phyloP scores from a whole-genome alignment of 2,329 filamentous ascomycete genomes.

The Herpomyces periplanetae region DNA sequence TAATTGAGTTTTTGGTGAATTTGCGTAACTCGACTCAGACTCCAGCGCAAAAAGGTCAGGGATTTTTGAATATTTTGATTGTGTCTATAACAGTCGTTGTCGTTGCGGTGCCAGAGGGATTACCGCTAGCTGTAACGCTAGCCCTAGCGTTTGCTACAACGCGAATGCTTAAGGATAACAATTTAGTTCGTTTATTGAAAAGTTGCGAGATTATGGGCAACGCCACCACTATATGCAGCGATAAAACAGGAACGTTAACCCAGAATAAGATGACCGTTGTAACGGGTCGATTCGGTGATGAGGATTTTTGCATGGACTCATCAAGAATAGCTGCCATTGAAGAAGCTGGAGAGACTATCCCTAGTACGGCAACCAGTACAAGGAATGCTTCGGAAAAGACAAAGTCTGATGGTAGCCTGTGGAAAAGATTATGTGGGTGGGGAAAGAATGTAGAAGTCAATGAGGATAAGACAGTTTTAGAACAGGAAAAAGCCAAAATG shows the following conservation, averaged over 20 bases:
- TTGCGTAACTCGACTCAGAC: constrained; percentile 15
- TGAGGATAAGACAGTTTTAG: too few relatives aligned
- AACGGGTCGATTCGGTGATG: constrained; percentile 20
- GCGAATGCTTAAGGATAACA: constrained; percentile 26
- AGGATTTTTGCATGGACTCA: constrained; percentile 6
- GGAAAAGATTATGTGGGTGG: constrained; percentile 3
- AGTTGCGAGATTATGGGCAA: constrained; percentile 33
- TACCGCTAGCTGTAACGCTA: constrained; percentile 27
- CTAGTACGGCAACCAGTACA: constrained; percentile 5
- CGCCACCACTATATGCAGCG: constrained; percentile 36
- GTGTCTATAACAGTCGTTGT: constrained; percentile 42
- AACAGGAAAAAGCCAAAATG: too few relatives aligned
- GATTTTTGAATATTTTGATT: constrained; percentile 34
- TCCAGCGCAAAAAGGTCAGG: constrained; percentile 34
- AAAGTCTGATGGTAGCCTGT: constrained; percentile 13
- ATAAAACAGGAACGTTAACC: constrained; percentile 34
- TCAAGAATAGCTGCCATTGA: constrained; percentile 8
- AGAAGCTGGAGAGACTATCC: constrained; percentile 10
- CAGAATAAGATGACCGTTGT: constrained; percentile 41
- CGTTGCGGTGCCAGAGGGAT: constrained; percentile 35
- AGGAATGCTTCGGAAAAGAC: constrained; percentile 7
- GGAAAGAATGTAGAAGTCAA: constrained; percentile 6
- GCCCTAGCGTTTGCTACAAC: constrained; percentile 25
- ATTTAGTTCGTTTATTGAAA: constrained; percentile 22
- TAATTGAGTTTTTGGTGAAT: constrained; percentile 43